Evolutionary conservation across 139 green algal species (phyloP).

Genomic region (Auxenochlorella protothecoides): DNA sequence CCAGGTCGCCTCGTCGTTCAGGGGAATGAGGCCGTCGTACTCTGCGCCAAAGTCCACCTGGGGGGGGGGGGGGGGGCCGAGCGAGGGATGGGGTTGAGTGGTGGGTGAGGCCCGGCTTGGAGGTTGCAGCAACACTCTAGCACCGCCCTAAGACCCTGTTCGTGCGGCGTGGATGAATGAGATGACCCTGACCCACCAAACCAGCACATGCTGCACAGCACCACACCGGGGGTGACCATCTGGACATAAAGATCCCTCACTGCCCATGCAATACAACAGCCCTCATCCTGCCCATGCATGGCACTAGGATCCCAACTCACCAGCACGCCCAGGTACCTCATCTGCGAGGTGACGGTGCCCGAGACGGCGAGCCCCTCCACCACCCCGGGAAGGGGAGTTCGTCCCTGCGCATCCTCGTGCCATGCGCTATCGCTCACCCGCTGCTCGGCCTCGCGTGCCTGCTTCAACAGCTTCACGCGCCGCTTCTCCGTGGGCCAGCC

Average conservation of each 20-base stretch:
- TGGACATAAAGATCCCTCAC: too few species aligned
- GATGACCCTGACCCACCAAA: not conserved
- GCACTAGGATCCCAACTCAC: not conserved
- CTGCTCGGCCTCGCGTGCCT: not conserved
- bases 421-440: not conserved
- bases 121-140: not conserved
- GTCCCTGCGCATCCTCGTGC: not conserved
- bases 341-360: constrained; percentile 7
- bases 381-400: constrained; percentile 7
- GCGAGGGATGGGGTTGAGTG: not conserved
- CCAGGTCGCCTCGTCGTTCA: constrained; percentile 9
- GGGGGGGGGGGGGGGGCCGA: not conserved
- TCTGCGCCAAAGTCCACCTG: constrained; percentile 22
- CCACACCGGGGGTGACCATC: not conserved
- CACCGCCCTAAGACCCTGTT: too few species aligned
- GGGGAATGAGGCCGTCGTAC: constrained; percentile 18
- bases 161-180: not conserved
- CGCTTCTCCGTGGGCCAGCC: constrained; percentile 20
- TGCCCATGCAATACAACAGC: too few species aligned
- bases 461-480: constrained; percentile 3
- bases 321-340: constrained; percentile 18
- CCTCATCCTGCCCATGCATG: too few species aligned
- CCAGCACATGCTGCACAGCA: not conserved
- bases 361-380: constrained; percentile 11
- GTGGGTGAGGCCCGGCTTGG: not conserved